A percentile compares a stretch with the other conserved stretches of the same genome.
Evolutionary conservation across 2,329 filamentous ascomycete species (phyloP).

Genomic region (Xylariaceae sp.): DNA sequence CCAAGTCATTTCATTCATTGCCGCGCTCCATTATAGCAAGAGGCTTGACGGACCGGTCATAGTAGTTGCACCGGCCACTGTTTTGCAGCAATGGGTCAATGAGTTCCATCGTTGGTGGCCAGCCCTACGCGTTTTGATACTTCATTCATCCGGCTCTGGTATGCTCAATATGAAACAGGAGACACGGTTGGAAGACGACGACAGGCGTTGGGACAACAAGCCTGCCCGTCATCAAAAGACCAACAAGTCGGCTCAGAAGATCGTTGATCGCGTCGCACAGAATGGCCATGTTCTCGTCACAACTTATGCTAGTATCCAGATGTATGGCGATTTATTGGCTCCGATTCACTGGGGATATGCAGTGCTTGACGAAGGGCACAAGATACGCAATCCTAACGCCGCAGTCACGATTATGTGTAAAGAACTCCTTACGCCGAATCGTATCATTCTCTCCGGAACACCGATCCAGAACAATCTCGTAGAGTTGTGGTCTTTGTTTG

Average conservation of each 20-base stretch:
- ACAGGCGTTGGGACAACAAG: constrained; percentile 50
- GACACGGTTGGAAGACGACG: constrained; percentile 49
- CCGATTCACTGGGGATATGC: constrained; percentile 88
- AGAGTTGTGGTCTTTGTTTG: constrained; percentile 57
- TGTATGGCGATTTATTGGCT: constrained; percentile 77
- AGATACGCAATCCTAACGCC: constrained; percentile 94
- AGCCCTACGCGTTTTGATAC: constrained; percentile 88
- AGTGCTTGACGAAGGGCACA: constrained; percentile 93
- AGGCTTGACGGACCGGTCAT: constrained; percentile 80
- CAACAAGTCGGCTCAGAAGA: constrained; percentile 68
- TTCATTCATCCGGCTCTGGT: constrained; percentile 92
- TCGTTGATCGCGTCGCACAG: constrained; percentile 74
- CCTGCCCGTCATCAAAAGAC: constrained; percentile 33
- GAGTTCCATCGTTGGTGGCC: constrained; percentile 99
- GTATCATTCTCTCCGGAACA: constrained; percentile 90
- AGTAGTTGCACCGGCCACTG: constrained; percentile 87
- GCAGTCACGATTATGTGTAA: constrained; percentile 95
- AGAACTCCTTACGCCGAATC: constrained; percentile 81
- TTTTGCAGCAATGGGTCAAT: constrained; percentile 96
- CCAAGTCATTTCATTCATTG: constrained; percentile 69
- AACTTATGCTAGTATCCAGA: constrained; percentile 93
- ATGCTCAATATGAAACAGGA: constrained; percentile 80
- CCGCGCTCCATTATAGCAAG: constrained; percentile 86
- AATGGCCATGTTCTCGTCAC: constrained; percentile 92
- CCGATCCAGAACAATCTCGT: constrained; percentile 43